Evolutionary conservation across 108 stramenopile species (phyloP), one percentile per base, ranked within the genome.

Genomic region (Schizochytrium sp.): DNA sequence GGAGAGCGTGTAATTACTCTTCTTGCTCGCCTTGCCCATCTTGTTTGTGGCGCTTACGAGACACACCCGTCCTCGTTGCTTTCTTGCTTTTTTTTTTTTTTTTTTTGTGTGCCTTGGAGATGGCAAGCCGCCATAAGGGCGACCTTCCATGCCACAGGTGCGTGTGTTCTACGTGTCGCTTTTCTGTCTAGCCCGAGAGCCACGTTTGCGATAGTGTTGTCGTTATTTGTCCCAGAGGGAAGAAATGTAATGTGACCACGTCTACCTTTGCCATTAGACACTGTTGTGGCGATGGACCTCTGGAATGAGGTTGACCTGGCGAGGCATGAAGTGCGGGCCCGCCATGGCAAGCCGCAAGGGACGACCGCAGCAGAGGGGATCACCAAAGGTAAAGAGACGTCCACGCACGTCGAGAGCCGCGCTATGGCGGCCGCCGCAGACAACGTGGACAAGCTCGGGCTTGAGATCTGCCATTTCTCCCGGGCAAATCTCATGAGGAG

Each of bases 371-470:
- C 76, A 83, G 25, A 83, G n/a, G 19, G 76, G 76, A 23, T 83
- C 76, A 16, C 76, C 76, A 83, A 83, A 83, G 51, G 48, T 83
- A 53, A 83, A 83, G 25, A 83, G 51, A 12, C 48, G 51, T 1
- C 76, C 76, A 6, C 28, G 45, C 23, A 83, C 76, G 28, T 83
- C 76, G 25, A 53, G 76, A 14, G 76, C 51, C 14, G 51, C 76
- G 51, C 76, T 83, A 23, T 83, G 76, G 25, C 76, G 76, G n/a
- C 76, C 76, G n/a, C 76, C 76, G 76, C 76, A 83, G 25, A 83
- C 76, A 23, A 83, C 76, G 51, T 53, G 48, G 12, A 53, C 45
- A 34, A 83, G 76, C 45, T 47, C 76, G 28, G 76, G 76, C 51
- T 83, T 83, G 45, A 53, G 76, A 23, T 83, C 14, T 45, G 76